Percentiles rank a stretch among this genome's conserved stretches.
Evolutionary conservation across 1,284 basidiomycete species (phyloP).

Genomic region (Veloporphyrellus conicus): DNA sequence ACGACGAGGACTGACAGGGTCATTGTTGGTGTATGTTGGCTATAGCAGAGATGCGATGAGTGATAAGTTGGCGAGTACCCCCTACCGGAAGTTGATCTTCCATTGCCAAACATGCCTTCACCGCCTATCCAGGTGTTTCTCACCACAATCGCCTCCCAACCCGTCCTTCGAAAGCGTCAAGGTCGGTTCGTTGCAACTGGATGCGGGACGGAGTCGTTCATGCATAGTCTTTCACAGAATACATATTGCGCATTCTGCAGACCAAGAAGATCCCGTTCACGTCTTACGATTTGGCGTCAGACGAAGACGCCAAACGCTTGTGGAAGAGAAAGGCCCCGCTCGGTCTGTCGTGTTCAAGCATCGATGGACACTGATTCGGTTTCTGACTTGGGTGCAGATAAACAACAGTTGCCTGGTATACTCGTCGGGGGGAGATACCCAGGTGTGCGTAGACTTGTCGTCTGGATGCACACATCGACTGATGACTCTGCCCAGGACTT

Average conservation of each 20-base stretch:
- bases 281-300: slow-evolving; percentile 77
- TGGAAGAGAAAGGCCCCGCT: slow-evolving; percentile 74
- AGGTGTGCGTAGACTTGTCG: slow-evolving; percentile 40
- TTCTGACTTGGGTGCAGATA: slow-evolving; percentile 44
- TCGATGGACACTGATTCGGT: not conserved
- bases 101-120: slow-evolving; percentile 49
- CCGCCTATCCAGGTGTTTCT: slow-evolving; percentile 77
- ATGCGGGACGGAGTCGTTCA: too few relatives aligned
- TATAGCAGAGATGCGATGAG: too few relatives aligned
- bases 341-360: slow-evolving; percentile 39
- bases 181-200: too few relatives aligned
- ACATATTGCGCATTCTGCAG: slow-evolving; percentile 70
- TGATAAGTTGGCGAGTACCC: not conserved
- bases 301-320: slow-evolving; percentile 70
- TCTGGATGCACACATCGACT: not conserved
- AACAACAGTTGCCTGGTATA: slow-evolving; percentile 75
- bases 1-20: slow-evolving; percentile 58
- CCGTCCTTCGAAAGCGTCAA: slow-evolving; percentile 69
- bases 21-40: slow-evolving; percentile 15
- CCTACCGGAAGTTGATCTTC: too few relatives aligned
- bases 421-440: slow-evolving; percentile 66
- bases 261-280: slow-evolving; percentile 77
- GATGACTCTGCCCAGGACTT: slow-evolving; percentile 42
- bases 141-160: slow-evolving; percentile 80
- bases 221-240: slow-evolving; percentile 45